These are phyloP conservation scores for Caloboletus inedulis DNA, from an alignment of 1,284 basidiomycete species.

Conservation along the genomic window DNA sequence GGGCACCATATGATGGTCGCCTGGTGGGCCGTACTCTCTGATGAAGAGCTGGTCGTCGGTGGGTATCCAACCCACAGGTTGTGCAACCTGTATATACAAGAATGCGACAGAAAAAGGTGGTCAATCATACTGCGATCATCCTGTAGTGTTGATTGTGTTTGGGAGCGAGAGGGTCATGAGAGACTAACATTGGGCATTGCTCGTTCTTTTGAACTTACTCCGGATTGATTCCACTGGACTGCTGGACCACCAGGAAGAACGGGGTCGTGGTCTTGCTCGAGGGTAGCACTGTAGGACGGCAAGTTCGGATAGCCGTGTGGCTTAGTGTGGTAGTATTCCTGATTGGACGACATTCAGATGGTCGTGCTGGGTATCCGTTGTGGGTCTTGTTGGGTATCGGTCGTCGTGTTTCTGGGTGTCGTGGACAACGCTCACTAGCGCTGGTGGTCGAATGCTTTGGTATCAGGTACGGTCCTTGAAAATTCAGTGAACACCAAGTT, in stretches of 20 bases:
- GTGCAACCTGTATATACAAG: conserved; percentile 23
- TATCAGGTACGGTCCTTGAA: background rate
- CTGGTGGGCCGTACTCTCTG: conserved; percentile 29
- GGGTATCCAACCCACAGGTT: conserved; percentile 21
- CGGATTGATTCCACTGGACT: conserved; percentile 25
- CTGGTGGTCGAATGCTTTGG: conserved; percentile 1
- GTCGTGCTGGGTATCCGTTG: conserved; percentile 20
- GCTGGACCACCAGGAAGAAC: conserved; percentile 30
- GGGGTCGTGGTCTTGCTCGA: conserved; percentile 30
- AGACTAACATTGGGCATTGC: conserved; percentile 31
- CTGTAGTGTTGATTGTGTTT: conserved; percentile 13
- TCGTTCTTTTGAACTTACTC: conserved; percentile 27
- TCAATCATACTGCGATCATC: conserved; percentile 27
- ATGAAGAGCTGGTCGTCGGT: conserved; percentile 32
- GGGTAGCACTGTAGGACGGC: conserved; percentile 2
- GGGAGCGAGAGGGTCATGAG: conserved; percentile 12
- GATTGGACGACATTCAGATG: conserved; percentile 23
- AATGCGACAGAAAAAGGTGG: conserved; percentile 15
- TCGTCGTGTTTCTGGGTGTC: conserved; percentile 4
- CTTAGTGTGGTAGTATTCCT: conserved; percentile 23
- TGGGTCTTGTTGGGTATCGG: conserved; percentile 18
- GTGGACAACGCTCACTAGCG: conserved; percentile 1
- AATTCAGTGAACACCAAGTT: background rate
- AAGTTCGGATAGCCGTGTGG: conserved; percentile 17
- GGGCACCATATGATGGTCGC: conserved; percentile 40